Conservation (phyloP, 1,284 basidiomycete genomes). For the Coriolopsis trogii region DNA sequence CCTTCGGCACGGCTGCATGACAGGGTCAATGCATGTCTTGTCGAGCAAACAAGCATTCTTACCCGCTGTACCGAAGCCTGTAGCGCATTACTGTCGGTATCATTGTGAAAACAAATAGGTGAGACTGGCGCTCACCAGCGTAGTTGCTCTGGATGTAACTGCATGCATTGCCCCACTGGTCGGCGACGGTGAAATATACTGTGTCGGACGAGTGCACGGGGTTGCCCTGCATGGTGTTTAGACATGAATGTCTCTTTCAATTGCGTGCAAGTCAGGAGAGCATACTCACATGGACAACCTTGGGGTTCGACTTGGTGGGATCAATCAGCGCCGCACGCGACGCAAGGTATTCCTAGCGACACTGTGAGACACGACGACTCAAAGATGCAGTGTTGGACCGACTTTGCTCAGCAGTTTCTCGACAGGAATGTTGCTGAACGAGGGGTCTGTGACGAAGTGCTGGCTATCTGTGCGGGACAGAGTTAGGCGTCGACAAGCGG, state of each 20-base stretch:
- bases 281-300: slow-evolving; percentile 65
- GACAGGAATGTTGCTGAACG: slow-evolving; percentile 74
- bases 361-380: not conserved
- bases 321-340: slow-evolving; percentile 84
- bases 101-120: not conserved
- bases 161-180: slow-evolving; percentile 92
- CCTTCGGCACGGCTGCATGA: slow-evolving; percentile 77
- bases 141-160: slow-evolving; percentile 96
- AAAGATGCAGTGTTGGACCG: not conserved
- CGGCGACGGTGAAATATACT: slow-evolving; percentile 89
- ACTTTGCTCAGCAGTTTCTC: slow-evolving; percentile 82
- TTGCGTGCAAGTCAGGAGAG: not conserved
- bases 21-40: not conserved
- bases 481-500: not conserved
- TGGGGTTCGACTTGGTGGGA: slow-evolving; percentile 61
- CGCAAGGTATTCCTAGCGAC: slow-evolving; percentile 72
- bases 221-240: slow-evolving; percentile 55
- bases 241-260: not conserved
- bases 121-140: slow-evolving; percentile 51
- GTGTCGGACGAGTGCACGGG: slow-evolving; percentile 88
- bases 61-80: slow-evolving; percentile 82
- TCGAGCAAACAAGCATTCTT: not conserved
- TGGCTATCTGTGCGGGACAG: slow-evolving; percentile 63
- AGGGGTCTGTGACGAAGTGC: slow-evolving; percentile 90
- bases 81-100: not conserved